A percentile compares a stretch with the other conserved stretches of the same genome.
Conservation (phyloP, 2,329 filamentous ascomycete genomes). For the Calonectria honghensis region DNA sequence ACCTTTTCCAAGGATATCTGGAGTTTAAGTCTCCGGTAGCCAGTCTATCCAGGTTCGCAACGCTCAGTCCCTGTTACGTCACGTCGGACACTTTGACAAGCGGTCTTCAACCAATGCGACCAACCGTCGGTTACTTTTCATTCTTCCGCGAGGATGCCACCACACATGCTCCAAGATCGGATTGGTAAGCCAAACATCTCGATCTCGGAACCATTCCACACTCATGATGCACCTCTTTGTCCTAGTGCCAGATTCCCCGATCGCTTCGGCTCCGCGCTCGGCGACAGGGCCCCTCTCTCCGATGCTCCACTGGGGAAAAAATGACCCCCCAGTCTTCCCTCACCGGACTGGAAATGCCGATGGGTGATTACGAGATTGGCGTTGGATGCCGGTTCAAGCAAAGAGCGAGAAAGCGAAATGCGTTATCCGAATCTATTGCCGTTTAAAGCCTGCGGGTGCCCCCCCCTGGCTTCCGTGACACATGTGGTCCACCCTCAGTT, state of each 20-base stretch:
- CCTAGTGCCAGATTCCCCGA: constrained; percentile 37
- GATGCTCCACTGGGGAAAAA: constrained; percentile 28
- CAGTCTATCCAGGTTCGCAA: constrained; percentile 17
- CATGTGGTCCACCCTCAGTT: constrained; percentile 13
- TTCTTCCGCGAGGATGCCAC: neutral
- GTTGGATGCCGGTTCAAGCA: constrained; percentile 3
- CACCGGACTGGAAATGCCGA: constrained; percentile 41
- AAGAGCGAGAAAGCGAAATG: constrained; percentile 21
- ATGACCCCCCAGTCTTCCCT: constrained; percentile 24
- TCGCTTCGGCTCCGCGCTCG: constrained; percentile 47
- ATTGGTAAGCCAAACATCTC: constrained; percentile 31
- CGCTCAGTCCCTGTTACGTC: neutral
- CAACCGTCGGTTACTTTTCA: neutral
- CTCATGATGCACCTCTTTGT: neutral
- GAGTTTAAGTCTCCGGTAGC: neutral
- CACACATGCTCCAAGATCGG: neutral
- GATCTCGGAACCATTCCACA: constrained; percentile 34
- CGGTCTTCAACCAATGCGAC: neutral
- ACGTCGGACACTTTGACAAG: constrained; percentile 1
- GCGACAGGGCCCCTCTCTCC: constrained; percentile 34
- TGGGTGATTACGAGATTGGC: constrained; percentile 19
- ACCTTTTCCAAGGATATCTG: neutral
- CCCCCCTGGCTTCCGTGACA: constrained; percentile 25
- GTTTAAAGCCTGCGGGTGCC: constrained; percentile 32
- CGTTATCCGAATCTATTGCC: constrained; percentile 34